A percentile compares a stretch with the other conserved stretches of the same genome.
Conservation (phyloP, 106 monocot species). For the Agapanthus africanus region DNA sequence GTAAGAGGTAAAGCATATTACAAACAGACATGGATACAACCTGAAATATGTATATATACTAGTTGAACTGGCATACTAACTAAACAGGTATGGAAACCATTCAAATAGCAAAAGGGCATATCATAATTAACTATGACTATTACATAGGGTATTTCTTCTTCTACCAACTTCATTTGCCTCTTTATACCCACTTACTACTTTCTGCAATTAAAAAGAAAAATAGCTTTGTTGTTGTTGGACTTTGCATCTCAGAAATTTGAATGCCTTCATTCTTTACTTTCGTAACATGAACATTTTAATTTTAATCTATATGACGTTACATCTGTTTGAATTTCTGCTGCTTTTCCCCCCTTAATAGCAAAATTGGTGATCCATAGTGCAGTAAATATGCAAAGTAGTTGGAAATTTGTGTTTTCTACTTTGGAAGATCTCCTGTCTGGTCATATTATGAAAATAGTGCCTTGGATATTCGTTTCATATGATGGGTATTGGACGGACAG, state of each 20-base stretch:
- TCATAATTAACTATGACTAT: too few species aligned
- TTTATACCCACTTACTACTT: too few species aligned
- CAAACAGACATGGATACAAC: neutral
- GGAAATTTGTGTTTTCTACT: neutral
- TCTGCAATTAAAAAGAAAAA: too few species aligned
- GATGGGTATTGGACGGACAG: neutral
- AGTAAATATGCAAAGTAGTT: neutral
- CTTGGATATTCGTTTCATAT: neutral
- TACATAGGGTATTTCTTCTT: too few species aligned
- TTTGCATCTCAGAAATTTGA: neutral
- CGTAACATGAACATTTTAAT: neutral
- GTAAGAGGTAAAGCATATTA: neutral
- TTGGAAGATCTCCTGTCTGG: too few species aligned
- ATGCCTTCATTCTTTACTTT: neutral
- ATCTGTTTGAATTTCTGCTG: neutral
- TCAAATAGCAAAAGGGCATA: too few species aligned
- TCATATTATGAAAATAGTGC: neutral
- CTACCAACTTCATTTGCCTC: too few species aligned
- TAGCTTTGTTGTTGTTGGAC: too few species aligned
- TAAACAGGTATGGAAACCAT: neutral
- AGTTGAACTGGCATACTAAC: neutral
- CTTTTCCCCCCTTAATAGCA: neutral
- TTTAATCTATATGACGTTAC: neutral
- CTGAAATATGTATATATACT: neutral
- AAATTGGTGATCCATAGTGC: neutral